These are phyloP conservation scores for Thermothielavioides terrestris DNA, from an alignment of 495 filamentous ascomycete genomes.

Conservation along the genomic window DNA sequence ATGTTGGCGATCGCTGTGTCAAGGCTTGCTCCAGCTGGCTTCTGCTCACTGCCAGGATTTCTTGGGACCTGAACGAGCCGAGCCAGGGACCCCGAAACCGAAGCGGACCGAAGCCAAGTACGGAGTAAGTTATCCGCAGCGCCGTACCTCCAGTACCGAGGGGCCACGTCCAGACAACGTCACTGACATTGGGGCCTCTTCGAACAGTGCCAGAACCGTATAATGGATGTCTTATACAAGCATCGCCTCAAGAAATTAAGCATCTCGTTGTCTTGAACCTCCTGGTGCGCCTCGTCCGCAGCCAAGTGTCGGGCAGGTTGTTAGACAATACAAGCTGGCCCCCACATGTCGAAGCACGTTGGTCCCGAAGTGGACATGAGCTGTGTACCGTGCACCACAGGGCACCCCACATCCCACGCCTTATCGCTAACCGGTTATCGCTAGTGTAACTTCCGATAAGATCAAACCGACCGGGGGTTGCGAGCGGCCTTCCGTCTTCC, in stretches of 20 bases:
- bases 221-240: background rate
- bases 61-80: slow-evolving; percentile 8
- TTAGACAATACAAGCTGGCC: background rate
- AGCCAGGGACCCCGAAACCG: background rate
- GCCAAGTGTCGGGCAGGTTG: background rate
- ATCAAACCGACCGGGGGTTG: too few relatives aligned
- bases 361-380: too few relatives aligned
- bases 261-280: background rate
- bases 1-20: slow-evolving; percentile 3
- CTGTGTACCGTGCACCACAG: too few relatives aligned
- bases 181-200: too few relatives aligned
- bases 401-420: too few relatives aligned
- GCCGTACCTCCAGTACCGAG: background rate
- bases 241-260: background rate
- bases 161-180: background rate
- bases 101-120: slow-evolving; percentile 1
- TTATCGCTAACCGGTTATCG: too few relatives aligned
- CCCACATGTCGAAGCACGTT: background rate
- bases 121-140: too few relatives aligned
- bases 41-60: slow-evolving; percentile 10
- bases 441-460: slow-evolving; percentile 3
- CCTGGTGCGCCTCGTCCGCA: background rate
- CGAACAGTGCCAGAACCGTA: background rate
- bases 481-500: too few relatives aligned
- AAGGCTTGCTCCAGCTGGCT: slow-evolving; percentile 5